Conservation (phyloP, 1,284 basidiomycete species). For the Hymenochaete sp. region DNA sequence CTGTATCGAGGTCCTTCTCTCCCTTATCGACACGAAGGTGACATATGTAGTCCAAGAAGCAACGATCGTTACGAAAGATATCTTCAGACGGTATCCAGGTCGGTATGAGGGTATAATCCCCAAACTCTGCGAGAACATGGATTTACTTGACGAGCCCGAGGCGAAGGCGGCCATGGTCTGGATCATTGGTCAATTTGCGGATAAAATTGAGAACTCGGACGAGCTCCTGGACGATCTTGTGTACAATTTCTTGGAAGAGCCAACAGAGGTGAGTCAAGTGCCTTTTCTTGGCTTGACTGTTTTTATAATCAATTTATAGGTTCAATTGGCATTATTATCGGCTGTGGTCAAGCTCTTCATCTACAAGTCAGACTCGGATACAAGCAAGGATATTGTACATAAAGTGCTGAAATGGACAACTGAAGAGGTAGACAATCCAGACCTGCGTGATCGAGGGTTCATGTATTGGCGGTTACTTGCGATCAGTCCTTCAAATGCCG, state of each 20-base stretch:
- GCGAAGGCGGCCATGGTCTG: slow-evolving; percentile 96
- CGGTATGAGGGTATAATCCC: slow-evolving; percentile 95
- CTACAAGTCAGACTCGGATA: slow-evolving; percentile 79
- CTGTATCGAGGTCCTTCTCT: slow-evolving; percentile 83
- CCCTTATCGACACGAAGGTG: slow-evolving; percentile 89
- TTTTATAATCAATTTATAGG: slow-evolving; percentile 37
- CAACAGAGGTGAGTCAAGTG: slow-evolving; percentile 65
- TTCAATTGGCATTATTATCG: slow-evolving; percentile 91
- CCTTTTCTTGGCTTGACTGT: neutral
- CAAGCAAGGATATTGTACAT: slow-evolving; percentile 85
- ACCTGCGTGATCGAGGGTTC: slow-evolving; percentile 93
- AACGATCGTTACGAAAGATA: slow-evolving; percentile 95
- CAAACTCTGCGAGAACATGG: slow-evolving; percentile 86
- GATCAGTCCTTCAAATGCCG: slow-evolving; percentile 83
- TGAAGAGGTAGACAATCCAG: slow-evolving; percentile 95
- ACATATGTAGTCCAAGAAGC: slow-evolving; percentile 98
- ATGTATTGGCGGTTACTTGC: slow-evolving; percentile 99
- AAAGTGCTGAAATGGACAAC: slow-evolving; percentile 96
- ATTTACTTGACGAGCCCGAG: slow-evolving; percentile 90
- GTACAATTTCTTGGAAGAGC: slow-evolving; percentile 89
- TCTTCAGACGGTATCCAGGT: slow-evolving; percentile 95
- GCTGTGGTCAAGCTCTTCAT: slow-evolving; percentile 97
- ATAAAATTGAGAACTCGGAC: slow-evolving; percentile 93
- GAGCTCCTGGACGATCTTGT: slow-evolving; percentile 91
- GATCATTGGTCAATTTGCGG: slow-evolving; percentile 96